Evolutionary conservation across 139 green algal genomes (phyloP).

Genomic region (Pleodorina starrii): DNA sequence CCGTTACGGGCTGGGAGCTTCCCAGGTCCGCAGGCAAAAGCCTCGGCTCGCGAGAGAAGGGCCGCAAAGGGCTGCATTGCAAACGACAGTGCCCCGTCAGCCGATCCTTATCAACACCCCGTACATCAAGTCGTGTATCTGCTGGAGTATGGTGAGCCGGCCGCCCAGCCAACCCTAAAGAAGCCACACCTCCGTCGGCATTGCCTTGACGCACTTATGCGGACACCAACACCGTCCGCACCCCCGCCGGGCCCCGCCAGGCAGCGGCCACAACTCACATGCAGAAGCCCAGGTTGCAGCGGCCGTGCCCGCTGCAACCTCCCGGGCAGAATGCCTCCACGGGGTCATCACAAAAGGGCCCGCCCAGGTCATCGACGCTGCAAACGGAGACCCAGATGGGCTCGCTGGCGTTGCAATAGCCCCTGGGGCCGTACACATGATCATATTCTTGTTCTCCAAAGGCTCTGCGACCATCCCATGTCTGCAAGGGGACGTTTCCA

Average conservation of each 20-base stretch:
- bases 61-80: too few species aligned
- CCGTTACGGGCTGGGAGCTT: too few species aligned
- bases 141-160: too few species aligned
- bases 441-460: slow-evolving; percentile 25
- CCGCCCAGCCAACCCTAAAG: too few species aligned
- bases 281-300: slow-evolving; percentile 75
- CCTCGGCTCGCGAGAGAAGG: too few species aligned
- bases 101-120: too few species aligned
- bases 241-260: too few species aligned
- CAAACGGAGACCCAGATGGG: slow-evolving; percentile 37
- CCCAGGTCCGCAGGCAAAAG: too few species aligned
- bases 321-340: slow-evolving; percentile 72
- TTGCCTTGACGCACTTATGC: too few species aligned
- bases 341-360: slow-evolving; percentile 60
- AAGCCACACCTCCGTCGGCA: too few species aligned
- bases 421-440: slow-evolving; percentile 25
- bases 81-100: too few species aligned
- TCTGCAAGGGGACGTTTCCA: not conserved
- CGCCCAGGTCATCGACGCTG: slow-evolving; percentile 62
- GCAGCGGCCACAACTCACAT: slow-evolving; percentile 59
- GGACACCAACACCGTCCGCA: not conserved
- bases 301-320: slow-evolving; percentile 74
- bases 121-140: too few species aligned
- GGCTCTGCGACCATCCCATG: not conserved
- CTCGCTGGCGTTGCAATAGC: slow-evolving; percentile 46